Evolutionary conservation across 2,329 filamentous ascomycete species (phyloP), one percentile per base, ranked within the genome.

Genomic region (Mollisiaceae sp.): DNA sequence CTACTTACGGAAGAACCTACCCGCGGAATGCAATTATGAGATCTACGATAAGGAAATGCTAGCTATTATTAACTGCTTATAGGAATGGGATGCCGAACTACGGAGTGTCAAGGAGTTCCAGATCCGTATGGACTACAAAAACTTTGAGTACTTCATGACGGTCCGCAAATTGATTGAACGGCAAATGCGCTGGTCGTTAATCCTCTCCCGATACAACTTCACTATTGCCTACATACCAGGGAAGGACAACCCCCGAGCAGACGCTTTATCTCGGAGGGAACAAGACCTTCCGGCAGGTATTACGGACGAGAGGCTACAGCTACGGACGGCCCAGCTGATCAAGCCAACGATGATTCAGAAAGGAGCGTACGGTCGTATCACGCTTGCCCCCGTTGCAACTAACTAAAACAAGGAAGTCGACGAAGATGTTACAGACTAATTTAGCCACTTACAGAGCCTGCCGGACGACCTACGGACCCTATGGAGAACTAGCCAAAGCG

Each of bases 41-140:
- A 64, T 64, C 32, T 59, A 64, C 38, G 24, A 64, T 54, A 64
- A 59, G 35, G 62, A 64, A 35, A 39, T 64, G 36, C 27, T 64
- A 20, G 62, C 36, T n/a, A 59, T 64, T n/a, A 39, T 64, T 32
- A 14, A 35, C 2, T 63, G 62, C 27, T 41, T 60, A 35, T 20
- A 60, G 22, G 41, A 60, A 50, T 60, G n/a, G 43, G 41, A 60
- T 5, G 35, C 36, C 18, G 35, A 58, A 32, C 36, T 58, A 18
- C 14, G 22, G 41, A 58, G 55, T 58, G 41, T 58, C 4, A 12
- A 39, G 18, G 3, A 58, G 8, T 58, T 58, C 22, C n/a, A 18
- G 41, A 32, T 35, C n/a, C n/a, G 4, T 41, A 41, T 9, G 12
- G 38, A 41, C 15, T 18, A 41, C 8, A 41, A 41, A 18, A 41